Evolutionary conservation across 805 yeast genomes (phyloP).

Genomic region (Pichia rugopelliculosa): DNA sequence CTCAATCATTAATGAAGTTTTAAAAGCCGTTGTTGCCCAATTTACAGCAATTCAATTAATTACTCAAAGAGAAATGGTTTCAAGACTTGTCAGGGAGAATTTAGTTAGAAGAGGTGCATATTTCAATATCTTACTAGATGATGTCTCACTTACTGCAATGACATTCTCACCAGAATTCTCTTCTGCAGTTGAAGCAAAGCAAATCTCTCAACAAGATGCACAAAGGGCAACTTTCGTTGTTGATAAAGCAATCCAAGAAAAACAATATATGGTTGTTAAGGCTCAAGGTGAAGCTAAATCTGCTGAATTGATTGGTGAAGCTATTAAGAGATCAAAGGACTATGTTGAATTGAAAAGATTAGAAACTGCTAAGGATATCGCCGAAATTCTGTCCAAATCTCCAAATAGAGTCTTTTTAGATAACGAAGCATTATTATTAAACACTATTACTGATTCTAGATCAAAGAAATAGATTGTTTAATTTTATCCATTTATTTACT

Average conservation of each 20-base stretch:
- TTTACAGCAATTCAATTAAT: conserved; percentile 96
- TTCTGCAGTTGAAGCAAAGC: conserved; percentile 96
- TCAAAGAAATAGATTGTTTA: conserved; percentile 23
- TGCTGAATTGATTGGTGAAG: conserved; percentile 98
- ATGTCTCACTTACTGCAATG: conserved; percentile 94
- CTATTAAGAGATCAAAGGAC: conserved; percentile 92
- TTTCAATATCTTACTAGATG: conserved; percentile 84
- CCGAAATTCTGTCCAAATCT: conserved; percentile 71
- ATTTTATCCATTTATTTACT: neutral
- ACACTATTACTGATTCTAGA: conserved; percentile 80
- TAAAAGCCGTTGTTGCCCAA: conserved; percentile 95
- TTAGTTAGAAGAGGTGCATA: conserved; percentile 84
- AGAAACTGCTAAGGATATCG: conserved; percentile 96
- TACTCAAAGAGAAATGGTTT: conserved; percentile 97
- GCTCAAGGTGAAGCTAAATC: conserved; percentile 98
- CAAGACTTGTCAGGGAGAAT: conserved; percentile 83
- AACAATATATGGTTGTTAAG: conserved; percentile 92
- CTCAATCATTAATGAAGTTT: conserved; percentile 92
- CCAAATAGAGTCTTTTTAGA: conserved; percentile 91
- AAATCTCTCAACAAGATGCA: conserved; percentile 98
- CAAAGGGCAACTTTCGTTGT: conserved; percentile 97
- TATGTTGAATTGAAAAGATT: conserved; percentile 94
- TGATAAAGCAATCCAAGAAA: conserved; percentile 95
- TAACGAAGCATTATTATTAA: conserved; percentile 83
- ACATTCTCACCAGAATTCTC: conserved; percentile 97